Conservation (phyloP, 768 basidiomycete genomes). For the Suillus weaverae region DNA sequence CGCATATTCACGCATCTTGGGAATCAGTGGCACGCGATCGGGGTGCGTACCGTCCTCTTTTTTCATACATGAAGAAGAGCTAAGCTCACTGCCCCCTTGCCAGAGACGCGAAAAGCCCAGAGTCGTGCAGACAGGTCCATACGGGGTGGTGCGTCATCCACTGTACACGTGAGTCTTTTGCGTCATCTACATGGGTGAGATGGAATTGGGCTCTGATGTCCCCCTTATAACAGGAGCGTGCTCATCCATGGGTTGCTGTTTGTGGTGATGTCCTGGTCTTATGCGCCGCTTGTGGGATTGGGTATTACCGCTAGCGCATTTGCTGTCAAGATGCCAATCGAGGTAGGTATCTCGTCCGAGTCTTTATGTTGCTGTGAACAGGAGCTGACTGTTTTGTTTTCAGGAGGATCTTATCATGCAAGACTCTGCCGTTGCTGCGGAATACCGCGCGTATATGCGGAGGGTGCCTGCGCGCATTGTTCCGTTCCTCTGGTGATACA, state of each 20-base stretch:
- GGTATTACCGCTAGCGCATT: constrained; percentile 24
- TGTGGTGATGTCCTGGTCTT: constrained; percentile 29
- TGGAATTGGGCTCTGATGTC: background rate
- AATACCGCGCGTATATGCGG: constrained; percentile 33
- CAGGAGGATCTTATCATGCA: constrained; percentile 33
- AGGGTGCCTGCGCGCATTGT: constrained; percentile 30
- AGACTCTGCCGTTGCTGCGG: constrained; percentile 22
- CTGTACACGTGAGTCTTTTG: constrained; percentile 30
- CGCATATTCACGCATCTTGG: constrained; percentile 22
- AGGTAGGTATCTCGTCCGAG: constrained; percentile 22
- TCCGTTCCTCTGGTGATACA: constrained; percentile 30
- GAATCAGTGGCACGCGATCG: constrained; percentile 33
- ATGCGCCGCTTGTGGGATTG: constrained; percentile 31
- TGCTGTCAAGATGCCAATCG: constrained; percentile 35
- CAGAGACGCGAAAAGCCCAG: constrained; percentile 32
- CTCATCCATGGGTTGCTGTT: background rate
- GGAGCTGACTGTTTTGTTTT: background rate
- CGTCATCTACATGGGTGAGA: background rate
- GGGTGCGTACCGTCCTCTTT: constrained; percentile 19
- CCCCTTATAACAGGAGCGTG: background rate
- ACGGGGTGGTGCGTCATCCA: constrained; percentile 39
- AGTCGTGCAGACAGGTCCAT: constrained; percentile 33
- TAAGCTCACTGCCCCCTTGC: constrained; percentile 1
- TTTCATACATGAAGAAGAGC: background rate
- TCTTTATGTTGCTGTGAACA: background rate